phyloP scores from a whole-genome alignment of 495 filamentous ascomycete genomes.

The Aspergillus taichungensis region DNA sequence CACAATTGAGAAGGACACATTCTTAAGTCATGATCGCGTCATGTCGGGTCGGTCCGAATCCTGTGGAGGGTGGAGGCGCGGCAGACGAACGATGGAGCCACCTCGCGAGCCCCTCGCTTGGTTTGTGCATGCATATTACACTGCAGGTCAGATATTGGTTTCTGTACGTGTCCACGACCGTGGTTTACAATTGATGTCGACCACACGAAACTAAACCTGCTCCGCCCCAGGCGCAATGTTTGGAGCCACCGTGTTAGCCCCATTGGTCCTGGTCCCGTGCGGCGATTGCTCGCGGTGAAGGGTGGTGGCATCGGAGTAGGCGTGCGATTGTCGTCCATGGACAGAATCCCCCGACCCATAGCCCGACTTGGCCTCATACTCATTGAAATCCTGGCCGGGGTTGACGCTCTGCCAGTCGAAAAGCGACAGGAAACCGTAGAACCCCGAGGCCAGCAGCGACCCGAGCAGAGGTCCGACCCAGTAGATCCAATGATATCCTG shows the following conservation, averaged over 20 bases:
- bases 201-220: not conserved
- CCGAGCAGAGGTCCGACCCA: constrained; percentile 62
- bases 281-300: constrained; percentile 9
- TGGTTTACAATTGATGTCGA: too few species aligned
- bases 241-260: not conserved
- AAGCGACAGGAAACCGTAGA: constrained; percentile 57
- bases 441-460: constrained; percentile 53
- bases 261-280: not conserved
- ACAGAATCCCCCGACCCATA: constrained; percentile 9
- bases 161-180: too few species aligned
- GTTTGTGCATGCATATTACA: too few species aligned
- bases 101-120: too few species aligned
- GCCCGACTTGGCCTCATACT: constrained; percentile 24
- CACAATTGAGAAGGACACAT: too few species aligned
- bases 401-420: constrained; percentile 74
- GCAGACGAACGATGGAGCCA: too few species aligned
- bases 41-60: too few species aligned
- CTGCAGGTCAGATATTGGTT: too few species aligned
- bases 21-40: too few species aligned
- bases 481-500: constrained; percentile 46
- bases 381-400: constrained; percentile 56
- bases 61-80: too few species aligned
- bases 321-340: constrained; percentile 5
- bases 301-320: constrained; percentile 10
- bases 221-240: not conserved